These are phyloP conservation scores for Gentiana macrophylla DNA, from an alignment of 257 asterid species.

Conservation along the genomic window DNA sequence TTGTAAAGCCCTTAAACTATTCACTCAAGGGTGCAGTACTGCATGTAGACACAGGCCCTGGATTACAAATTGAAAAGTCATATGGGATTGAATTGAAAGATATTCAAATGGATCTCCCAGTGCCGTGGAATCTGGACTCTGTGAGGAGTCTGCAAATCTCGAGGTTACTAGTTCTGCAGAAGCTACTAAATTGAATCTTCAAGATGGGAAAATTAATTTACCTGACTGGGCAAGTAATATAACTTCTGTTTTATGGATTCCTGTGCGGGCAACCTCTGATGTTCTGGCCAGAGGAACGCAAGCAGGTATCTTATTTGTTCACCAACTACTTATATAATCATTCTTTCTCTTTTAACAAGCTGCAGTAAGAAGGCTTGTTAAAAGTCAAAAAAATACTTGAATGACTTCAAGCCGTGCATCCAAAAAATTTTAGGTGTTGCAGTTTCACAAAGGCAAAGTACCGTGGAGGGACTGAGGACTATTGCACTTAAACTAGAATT, in stretches of 20 bases:
- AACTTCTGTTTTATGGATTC: conserved; percentile 82
- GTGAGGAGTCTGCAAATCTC: conserved; percentile 13
- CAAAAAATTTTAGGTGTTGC: conserved; percentile 39
- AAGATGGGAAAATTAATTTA: conserved; percentile 57
- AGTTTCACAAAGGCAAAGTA: conserved; percentile 61
- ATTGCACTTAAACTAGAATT: conserved; percentile 92
- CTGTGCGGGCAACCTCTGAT: conserved; percentile 69
- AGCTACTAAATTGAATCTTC: conserved; percentile 44
- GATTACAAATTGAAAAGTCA: conserved; percentile 66
- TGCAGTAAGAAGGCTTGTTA: too few relatives aligned
- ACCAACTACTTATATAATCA: neutral
- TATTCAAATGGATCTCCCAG: conserved; percentile 27
- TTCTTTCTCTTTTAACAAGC: conserved; percentile 1
- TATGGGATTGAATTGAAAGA: conserved; percentile 77
- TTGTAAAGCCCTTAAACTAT: conserved; percentile 70
- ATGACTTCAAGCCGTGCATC: conserved; percentile 8
- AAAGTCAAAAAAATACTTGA: neutral
- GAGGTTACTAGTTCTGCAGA: conserved; percentile 30
- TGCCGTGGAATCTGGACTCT: conserved; percentile 16
- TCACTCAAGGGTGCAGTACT: conserved; percentile 83
- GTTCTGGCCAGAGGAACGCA: conserved; percentile 70
- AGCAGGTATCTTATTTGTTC: conserved; percentile 38
- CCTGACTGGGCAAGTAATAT: conserved; percentile 87
- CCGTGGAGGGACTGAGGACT: conserved; percentile 93
- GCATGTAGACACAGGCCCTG: conserved; percentile 92